Conservation (phyloP, 176 grass and related monocot species). For the Triticum timopheevii region DNA sequence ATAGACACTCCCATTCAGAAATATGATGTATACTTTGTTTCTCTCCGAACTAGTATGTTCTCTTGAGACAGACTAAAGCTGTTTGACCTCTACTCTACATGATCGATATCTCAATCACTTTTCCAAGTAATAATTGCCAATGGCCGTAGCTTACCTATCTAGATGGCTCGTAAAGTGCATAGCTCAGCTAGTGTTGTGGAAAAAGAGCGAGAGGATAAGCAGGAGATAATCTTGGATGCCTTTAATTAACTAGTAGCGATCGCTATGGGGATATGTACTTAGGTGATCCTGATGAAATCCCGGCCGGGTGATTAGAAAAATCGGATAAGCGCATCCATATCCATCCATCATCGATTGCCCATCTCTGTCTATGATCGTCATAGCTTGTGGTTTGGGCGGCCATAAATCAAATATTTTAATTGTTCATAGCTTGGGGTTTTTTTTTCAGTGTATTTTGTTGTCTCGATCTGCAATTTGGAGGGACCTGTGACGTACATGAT, state of each 20-base stretch:
- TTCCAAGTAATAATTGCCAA: background rate
- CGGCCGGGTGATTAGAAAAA: background rate
- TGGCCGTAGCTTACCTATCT: background rate
- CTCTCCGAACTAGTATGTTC: background rate
- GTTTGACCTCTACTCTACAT: background rate
- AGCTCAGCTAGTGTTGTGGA: background rate
- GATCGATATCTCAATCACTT: background rate
- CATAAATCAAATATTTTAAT: background rate
- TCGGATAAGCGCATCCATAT: conserved; percentile 6
- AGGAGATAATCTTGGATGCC: background rate
- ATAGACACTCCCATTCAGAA: no score
- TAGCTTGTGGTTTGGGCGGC: background rate
- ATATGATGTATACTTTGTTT: no score
- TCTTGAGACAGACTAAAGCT: background rate
- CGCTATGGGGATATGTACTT: background rate
- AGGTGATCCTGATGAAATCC: conserved; percentile 1
- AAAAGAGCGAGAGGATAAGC: background rate
- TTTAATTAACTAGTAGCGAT: background rate
- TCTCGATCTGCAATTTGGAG: background rate
- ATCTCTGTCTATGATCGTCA: background rate
- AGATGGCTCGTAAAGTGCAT: background rate
- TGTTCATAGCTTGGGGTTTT: background rate
- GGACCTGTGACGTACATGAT: conserved; percentile 1
- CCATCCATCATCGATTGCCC: background rate
- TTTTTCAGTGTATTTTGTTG: background rate